Evolutionary conservation across 495 filamentous ascomycete genomes (phyloP).

Genomic region (Penicillium waksmanii): DNA sequence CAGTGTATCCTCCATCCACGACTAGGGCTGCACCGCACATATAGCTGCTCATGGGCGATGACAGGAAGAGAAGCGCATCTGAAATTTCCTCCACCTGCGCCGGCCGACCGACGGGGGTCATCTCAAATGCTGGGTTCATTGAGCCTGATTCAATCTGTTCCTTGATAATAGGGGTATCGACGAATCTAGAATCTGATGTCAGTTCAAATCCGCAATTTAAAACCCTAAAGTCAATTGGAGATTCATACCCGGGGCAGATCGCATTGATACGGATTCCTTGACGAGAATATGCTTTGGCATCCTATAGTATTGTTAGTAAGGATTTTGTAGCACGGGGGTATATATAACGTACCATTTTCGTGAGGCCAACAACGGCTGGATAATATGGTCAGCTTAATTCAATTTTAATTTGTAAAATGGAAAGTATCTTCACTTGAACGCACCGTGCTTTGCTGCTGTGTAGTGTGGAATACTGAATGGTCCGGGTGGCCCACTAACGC

Average conservation of each 20-base stretch:
- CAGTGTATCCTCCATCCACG: constrained; percentile 28
- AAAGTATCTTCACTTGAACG: constrained; percentile 1
- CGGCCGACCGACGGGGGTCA: constrained; percentile 24
- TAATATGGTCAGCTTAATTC: not conserved
- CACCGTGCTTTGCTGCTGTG: constrained; percentile 48
- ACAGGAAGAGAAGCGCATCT: constrained; percentile 69
- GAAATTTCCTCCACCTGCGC: constrained; percentile 62
- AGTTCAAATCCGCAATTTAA: too few relatives aligned
- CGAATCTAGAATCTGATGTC: constrained; percentile 24
- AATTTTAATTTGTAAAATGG: not conserved
- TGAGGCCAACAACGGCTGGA: constrained; percentile 42
- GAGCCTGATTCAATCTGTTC: constrained; percentile 26
- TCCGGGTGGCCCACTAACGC: constrained; percentile 22
- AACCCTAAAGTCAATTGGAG: too few relatives aligned
- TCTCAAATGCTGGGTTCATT: constrained; percentile 25
- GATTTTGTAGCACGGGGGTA: not conserved
- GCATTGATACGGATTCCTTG: constrained; percentile 55
- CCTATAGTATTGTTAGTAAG: constrained; percentile 25
- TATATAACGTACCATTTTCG: constrained; percentile 32
- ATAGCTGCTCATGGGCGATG: constrained; percentile 48
- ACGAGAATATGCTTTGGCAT: constrained; percentile 47
- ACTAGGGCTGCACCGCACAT: constrained; percentile 36
- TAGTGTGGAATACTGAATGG: constrained; percentile 37
- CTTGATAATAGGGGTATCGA: constrained; percentile 43
- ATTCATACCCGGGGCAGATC: constrained; percentile 46